These are phyloP conservation scores for Posidonia australis DNA, from an alignment of 106 monocot species.

Conservation along the genomic window DNA sequence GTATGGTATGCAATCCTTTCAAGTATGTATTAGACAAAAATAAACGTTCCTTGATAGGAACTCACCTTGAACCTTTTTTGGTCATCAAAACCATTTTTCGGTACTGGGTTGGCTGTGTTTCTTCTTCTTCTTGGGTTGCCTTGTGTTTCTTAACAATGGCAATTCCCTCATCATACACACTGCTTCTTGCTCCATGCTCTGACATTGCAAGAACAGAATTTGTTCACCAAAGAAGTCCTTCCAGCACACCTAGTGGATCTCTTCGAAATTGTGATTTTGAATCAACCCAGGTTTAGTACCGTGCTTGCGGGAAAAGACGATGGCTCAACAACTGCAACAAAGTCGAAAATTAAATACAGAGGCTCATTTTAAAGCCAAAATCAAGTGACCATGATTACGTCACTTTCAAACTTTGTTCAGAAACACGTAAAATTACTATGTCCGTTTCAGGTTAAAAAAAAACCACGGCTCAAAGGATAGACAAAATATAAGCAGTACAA, in stretches of 20 bases:
- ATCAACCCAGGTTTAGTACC: slow-evolving; percentile 94
- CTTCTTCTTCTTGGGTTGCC: slow-evolving; percentile 83
- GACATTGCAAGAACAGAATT: slow-evolving; percentile 75
- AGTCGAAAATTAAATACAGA: too few relatives aligned
- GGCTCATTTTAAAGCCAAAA: too few relatives aligned
- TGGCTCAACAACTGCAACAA: slow-evolving; percentile 75
- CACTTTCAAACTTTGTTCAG: too few relatives aligned
- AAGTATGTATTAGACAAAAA: too few relatives aligned
- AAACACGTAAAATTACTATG: too few relatives aligned
- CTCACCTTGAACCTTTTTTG: slow-evolving; percentile 52
- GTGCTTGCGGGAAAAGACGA: slow-evolving; percentile 79
- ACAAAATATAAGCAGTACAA: too few relatives aligned
- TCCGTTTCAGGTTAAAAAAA: too few relatives aligned
- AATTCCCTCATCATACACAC: slow-evolving; percentile 67
- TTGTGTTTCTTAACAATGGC: slow-evolving; percentile 81
- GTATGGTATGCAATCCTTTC: too few relatives aligned
- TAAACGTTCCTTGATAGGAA: slow-evolving; percentile 84
- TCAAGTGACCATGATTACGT: too few relatives aligned
- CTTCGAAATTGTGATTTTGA: slow-evolving; percentile 89
- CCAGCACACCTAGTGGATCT: slow-evolving; percentile 82
- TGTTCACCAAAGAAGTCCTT: slow-evolving; percentile 85
- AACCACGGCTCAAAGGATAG: too few relatives aligned
- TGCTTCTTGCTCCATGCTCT: slow-evolving; percentile 89
- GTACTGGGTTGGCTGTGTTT: slow-evolving; percentile 64
- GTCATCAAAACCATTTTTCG: slow-evolving; percentile 52